A percentile compares a stretch with the other conserved stretches of the same genome.
Evolutionary conservation across 257 asterid genomes (phyloP).

Genomic region (Solanum ossicruentum): DNA sequence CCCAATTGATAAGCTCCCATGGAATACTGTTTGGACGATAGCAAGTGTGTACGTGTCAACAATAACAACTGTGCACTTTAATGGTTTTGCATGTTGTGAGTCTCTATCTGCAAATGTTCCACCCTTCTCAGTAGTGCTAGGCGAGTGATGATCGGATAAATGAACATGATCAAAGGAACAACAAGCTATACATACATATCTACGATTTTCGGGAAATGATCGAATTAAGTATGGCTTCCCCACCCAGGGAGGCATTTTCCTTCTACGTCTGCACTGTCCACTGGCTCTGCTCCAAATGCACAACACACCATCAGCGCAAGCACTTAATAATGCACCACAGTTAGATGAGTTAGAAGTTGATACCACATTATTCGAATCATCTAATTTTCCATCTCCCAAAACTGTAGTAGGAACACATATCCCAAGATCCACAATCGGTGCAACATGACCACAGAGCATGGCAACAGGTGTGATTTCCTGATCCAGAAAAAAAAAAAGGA

Average conservation of each 20-base stretch:
- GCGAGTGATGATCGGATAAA: slow-evolving; percentile 21
- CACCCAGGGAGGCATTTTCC: slow-evolving; percentile 95
- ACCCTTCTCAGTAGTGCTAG: slow-evolving; percentile 12
- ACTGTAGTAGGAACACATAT: slow-evolving; percentile 63
- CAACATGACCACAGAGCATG: slow-evolving; percentile 85
- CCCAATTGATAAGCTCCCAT: slow-evolving; percentile 62
- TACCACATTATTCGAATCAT: slow-evolving; percentile 18
- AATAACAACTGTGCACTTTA: slow-evolving; percentile 51
- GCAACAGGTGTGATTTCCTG: slow-evolving; percentile 89
- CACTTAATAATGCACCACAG: slow-evolving; percentile 65
- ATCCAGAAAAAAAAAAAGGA: slow-evolving; percentile 5
- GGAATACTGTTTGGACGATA: slow-evolving; percentile 74
- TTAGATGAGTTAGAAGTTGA: slow-evolving; percentile 23
- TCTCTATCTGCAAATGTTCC: slow-evolving; percentile 28
- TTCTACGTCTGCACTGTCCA: slow-evolving; percentile 84
- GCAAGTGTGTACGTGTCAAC: slow-evolving; percentile 68
- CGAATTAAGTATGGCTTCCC: slow-evolving; percentile 67
- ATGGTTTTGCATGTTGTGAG: slow-evolving; percentile 19
- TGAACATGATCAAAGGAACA: slow-evolving; percentile 23
- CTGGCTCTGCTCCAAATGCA: slow-evolving; percentile 87
- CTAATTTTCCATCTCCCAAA: slow-evolving; percentile 31
- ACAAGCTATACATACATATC: slow-evolving; percentile 74
- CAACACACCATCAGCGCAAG: slow-evolving; percentile 74
- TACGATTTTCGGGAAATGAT: slow-evolving; percentile 49
- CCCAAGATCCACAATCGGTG: slow-evolving; percentile 68